Evolutionary conservation across 139 green algal species (phyloP), one percentile per base, ranked within the genome.

Genomic region (Tetradesmus lagerheimii): DNA sequence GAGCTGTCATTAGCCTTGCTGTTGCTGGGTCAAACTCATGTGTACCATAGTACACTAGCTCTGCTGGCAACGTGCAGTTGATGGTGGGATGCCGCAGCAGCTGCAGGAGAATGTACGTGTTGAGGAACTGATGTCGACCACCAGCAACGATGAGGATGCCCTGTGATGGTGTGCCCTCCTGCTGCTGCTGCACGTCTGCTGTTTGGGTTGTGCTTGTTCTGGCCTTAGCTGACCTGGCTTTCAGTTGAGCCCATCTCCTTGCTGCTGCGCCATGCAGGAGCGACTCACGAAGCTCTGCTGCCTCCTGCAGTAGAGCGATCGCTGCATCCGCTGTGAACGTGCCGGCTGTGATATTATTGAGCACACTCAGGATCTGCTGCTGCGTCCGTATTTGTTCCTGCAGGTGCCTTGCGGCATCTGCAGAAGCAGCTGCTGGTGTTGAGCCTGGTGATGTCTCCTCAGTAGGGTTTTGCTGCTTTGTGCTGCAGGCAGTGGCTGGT

Each of bases 111-210:
- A 91, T 83, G 66, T 64, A 39, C 6, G 88, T 80, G 45, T 91
- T 91, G 12, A 16, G 37, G 25, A 91, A 85, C 27, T 87, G 78
- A 41, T 91, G 16, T 25, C 23, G 34, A 31, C 88, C 80, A 23
- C 88, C 88, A 14, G 80, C 88, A 29, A 66, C 66, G 4, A 91
- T 82, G 0, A 91, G 64, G 29, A 91, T 79, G 31, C 88, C 88
- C 5, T 38, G 57, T 3, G 23, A 38, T 8, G 83, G 35, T 11
- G 15, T 23, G 8, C 2, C 9, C 4, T n/a, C 20, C 76, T 64
- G 75, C 15, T 57, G 23, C 77, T 83, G 77, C 77, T 84, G 78
- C 78, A 5, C 20, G 31, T 79, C 31, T 41, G 71, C 20, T 79
- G 27, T 4, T 79, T n/a, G 23, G 31, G 18, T 27, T 9, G 31